Evolutionary conservation across 2,329 filamentous ascomycete species (phyloP), one percentile per base, ranked within the genome.

Genomic region (Cytospora paraplurivora): DNA sequence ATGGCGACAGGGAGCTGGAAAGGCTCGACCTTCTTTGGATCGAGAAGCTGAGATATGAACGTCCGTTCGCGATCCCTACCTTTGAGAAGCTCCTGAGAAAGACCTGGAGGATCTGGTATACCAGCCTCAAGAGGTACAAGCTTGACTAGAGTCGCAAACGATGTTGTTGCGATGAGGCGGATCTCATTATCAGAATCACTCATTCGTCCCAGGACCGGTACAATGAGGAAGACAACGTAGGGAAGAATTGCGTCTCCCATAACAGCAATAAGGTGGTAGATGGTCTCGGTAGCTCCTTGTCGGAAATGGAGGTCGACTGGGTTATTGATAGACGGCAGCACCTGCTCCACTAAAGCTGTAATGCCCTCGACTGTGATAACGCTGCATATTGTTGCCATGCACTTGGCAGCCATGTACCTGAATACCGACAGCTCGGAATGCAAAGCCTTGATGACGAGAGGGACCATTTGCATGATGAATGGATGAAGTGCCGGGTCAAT

Each of bases 181-280:
- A 99, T 91, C 73, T 98, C 95, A 68, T 96, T 94, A 73, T 99
- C 94, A 0, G 94, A 96, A 75, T 99, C 95, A 73, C 95, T 98
- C 95, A 99, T 99, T 52, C 95, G 89, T 60, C 95, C 95, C 57
- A 99, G 84, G 4, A 99, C 95, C 15, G 95, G 95, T 13, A 98
- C 96, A 64, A 99, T 96, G 68, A 99, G 86, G 86, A 99, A 99
- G 71, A 99, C 97, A 67, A 99, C 95, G 72, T 99, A 99, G 3
- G 96, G 95, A 35, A 99, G 78, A 63, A 99, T 99, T 44, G 87
- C 85, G 73, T 98, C 95, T 67, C 96, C 95, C 95, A 99, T 99
- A 58, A 97, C 93, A 65, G 96, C 92, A 68, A 99, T 99, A 64
- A 99, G 81, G 76, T 99, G 95, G 74, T 99, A 99, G 65, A 99